Percentiles rank a stretch among this genome's conserved stretches.
phyloP scores from a whole-genome alignment of 305 asterid genomes.

The Fraxinus baroniana region DNA sequence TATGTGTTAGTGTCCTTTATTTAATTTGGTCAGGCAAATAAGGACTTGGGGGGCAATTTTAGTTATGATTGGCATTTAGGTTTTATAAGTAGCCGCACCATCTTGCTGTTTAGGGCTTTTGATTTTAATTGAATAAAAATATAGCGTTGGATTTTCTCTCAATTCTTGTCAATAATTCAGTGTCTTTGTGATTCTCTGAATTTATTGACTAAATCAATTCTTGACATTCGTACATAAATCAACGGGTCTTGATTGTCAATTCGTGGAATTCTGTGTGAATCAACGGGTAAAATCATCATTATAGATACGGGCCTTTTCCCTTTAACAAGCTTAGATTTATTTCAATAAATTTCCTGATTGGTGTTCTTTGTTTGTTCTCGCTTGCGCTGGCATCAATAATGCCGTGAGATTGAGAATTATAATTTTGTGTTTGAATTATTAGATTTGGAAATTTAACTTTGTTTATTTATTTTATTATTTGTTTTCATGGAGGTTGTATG shows the following conservation, averaged over 20 bases:
- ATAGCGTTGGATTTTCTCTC: neutral
- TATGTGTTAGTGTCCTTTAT: neutral
- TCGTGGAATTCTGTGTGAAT: neutral
- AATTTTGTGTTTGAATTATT: slow-evolving; percentile 12
- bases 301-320: neutral
- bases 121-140: neutral
- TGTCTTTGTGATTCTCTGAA: neutral
- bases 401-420: neutral
- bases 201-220: neutral
- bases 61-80: neutral
- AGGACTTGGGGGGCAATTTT: neutral
- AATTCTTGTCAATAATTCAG: neutral
- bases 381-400: neutral
- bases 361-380: neutral
- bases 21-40: neutral
- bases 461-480: neutral
- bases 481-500: neutral
- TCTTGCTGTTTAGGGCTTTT: neutral
- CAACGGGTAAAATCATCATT: neutral
- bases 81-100: neutral
- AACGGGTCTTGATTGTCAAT: neutral
- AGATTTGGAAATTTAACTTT: neutral
- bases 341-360: neutral
- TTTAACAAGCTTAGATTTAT: neutral
- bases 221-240: neutral